Percentiles rank a stretch among this genome's conserved stretches.
Evolutionary conservation across 192 early-diverging fungal genomes (phyloP).

Genomic region (Podila verticillata): DNA sequence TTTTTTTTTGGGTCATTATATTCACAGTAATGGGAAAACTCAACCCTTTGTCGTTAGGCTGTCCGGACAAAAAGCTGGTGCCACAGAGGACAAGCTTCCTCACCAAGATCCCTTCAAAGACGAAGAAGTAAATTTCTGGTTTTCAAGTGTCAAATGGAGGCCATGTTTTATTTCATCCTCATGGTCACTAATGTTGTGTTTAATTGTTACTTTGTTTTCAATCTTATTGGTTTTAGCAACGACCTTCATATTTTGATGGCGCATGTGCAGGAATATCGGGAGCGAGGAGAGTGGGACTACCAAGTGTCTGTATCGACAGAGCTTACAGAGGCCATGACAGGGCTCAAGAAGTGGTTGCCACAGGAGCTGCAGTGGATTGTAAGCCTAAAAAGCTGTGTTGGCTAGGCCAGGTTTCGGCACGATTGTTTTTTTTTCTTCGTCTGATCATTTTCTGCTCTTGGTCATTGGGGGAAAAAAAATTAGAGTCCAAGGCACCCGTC

Average conservation of each 20-base stretch:
- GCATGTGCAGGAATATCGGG: slow-evolving; percentile 18
- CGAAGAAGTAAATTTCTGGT: slow-evolving; percentile 9
- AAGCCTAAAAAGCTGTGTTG: not conserved
- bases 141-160: too few species aligned
- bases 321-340: slow-evolving; percentile 12
- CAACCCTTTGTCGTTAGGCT: not conserved
- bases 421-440: not conserved
- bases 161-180: too few species aligned
- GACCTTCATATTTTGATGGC: slow-evolving; percentile 28
- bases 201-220: not conserved
- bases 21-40: not conserved
- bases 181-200: too few species aligned
- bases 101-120: not conserved
- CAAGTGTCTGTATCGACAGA: slow-evolving; percentile 5
- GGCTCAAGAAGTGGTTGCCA: slow-evolving; percentile 26
- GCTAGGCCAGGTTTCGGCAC: not conserved
- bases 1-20: too few species aligned
- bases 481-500: not conserved
- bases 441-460: slow-evolving; percentile 1
- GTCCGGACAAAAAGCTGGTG: slow-evolving; percentile 8
- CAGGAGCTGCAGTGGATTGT: not conserved
- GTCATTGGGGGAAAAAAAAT: not conserved
- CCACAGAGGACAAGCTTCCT: slow-evolving; percentile 30
- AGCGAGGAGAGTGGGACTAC: slow-evolving; percentile 14
- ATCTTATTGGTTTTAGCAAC: not conserved